Evolutionary conservation across 805 yeast genomes (phyloP).

Genomic region (Wickerhamiella australiensis): DNA sequence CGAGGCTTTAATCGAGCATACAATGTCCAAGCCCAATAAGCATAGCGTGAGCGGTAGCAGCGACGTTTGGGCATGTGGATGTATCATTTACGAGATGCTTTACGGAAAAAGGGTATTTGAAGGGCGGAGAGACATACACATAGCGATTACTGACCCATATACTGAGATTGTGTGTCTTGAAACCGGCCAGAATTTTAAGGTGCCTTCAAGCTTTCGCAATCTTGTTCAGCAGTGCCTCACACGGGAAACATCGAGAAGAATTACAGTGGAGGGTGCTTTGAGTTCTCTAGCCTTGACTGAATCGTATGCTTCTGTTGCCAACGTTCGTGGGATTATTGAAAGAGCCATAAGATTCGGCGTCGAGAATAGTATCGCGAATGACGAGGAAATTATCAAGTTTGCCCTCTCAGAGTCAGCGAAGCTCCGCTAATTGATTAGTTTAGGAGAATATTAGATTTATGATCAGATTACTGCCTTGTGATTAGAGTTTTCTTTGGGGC

Average conservation of each 20-base stretch:
- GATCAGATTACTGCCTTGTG: too few species aligned
- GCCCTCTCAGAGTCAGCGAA: not conserved
- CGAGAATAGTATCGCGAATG: not conserved
- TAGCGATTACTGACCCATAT: not conserved
- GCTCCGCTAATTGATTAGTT: not conserved
- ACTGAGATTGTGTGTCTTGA: not conserved
- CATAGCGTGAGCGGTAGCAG: constrained; percentile 84
- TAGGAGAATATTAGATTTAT: too few species aligned
- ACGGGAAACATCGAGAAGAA: not conserved
- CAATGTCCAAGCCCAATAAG: constrained; percentile 2
- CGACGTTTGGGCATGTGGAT: constrained; percentile 98
- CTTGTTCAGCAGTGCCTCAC: not conserved
- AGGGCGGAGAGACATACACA: not conserved
- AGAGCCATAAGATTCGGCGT: not conserved
- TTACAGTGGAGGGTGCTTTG: not conserved
- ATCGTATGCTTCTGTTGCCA: not conserved
- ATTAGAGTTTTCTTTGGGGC: too few species aligned
- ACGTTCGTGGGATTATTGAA: not conserved
- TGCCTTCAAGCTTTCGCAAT: not conserved
- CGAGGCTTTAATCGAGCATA: constrained; percentile 65
- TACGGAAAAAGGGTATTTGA: constrained; percentile 44
- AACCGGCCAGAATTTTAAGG: not conserved
- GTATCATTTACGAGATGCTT: constrained; percentile 89
- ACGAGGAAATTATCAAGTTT: not conserved
- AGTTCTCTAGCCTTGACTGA: not conserved